Percentiles rank a stretch among this genome's conserved stretches.
phyloP scores from a whole-genome alignment of 2,329 filamentous ascomycete genomes.

The Colletotrichum sidae region DNA sequence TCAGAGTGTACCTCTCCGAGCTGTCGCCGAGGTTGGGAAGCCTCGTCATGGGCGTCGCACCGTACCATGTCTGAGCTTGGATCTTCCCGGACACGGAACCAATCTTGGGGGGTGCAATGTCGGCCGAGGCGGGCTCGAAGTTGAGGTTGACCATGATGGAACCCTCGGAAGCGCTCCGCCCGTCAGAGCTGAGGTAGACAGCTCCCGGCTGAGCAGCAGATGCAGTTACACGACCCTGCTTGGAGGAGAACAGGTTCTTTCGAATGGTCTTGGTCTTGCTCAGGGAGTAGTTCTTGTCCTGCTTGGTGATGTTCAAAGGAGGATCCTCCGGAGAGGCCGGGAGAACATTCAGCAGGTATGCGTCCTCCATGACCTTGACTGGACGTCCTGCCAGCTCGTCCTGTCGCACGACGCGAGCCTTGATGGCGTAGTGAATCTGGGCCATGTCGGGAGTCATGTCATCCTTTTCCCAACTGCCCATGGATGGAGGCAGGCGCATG shows the following conservation, averaged over 20 bases:
- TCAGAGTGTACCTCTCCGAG: slow-evolving; percentile 46
- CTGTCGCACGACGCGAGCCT: slow-evolving; percentile 56
- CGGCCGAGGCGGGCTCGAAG: slow-evolving; percentile 58
- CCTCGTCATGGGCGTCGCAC: slow-evolving; percentile 55
- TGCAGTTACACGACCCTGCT: slow-evolving; percentile 61
- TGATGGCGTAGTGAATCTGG: slow-evolving; percentile 63
- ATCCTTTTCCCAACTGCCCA: slow-evolving; percentile 64
- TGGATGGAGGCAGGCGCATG: slow-evolving; percentile 63
- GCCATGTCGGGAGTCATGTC: slow-evolving; percentile 68
- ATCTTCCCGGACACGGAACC: slow-evolving; percentile 63
- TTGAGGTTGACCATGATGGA: slow-evolving; percentile 57
- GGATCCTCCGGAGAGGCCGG: slow-evolving; percentile 62
- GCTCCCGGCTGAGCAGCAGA: slow-evolving; percentile 59
- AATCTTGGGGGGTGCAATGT: slow-evolving; percentile 60
- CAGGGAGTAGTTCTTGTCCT: slow-evolving; percentile 63
- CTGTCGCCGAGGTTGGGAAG: slow-evolving; percentile 65
- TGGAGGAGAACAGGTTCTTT: slow-evolving; percentile 63
- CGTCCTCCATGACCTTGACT: slow-evolving; percentile 53
- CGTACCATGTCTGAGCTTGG: slow-evolving; percentile 64
- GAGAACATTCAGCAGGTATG: slow-evolving; percentile 63
- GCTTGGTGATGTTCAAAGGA: slow-evolving; percentile 60
- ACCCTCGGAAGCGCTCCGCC: slow-evolving; percentile 54
- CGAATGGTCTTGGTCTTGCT: slow-evolving; percentile 64
- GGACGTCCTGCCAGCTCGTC: slow-evolving; percentile 42
- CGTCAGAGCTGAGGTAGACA: slow-evolving; percentile 63